Evolutionary conservation across 805 yeast species (phyloP).

Genomic region (Henningerozyma blattae): DNA sequence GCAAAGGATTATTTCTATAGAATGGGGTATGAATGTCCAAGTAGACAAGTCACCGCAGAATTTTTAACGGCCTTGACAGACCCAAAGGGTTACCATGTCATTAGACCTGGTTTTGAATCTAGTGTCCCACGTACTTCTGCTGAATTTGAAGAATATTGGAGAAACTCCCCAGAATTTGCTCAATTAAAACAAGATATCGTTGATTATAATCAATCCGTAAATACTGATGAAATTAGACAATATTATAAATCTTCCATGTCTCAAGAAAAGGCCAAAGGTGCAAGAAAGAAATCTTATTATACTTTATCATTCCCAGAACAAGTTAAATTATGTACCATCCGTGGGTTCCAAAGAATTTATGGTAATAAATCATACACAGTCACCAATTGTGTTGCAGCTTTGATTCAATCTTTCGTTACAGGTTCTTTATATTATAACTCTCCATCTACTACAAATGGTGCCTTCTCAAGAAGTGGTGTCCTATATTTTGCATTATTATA

Average conservation of each 20-base stretch:
- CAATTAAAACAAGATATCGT: slow-evolving; percentile 34
- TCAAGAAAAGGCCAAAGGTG: slow-evolving; percentile 19
- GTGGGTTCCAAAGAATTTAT: slow-evolving; percentile 42
- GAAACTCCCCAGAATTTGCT: slow-evolving; percentile 28
- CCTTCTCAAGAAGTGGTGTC: slow-evolving; percentile 54
- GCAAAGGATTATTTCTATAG: slow-evolving; percentile 41
- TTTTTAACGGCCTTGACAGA: slow-evolving; percentile 50
- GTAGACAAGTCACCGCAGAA: slow-evolving; percentile 52
- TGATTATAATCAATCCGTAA: slow-evolving; percentile 15
- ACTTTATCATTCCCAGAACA: slow-evolving; percentile 31
- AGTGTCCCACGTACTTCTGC: slow-evolving; percentile 44
- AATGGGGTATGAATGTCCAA: slow-evolving; percentile 46
- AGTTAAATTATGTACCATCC: slow-evolving; percentile 32
- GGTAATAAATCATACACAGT: slow-evolving; percentile 46
- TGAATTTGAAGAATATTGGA: slow-evolving; percentile 39
- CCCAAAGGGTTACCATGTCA: slow-evolving; percentile 32
- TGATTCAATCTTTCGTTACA: slow-evolving; percentile 44
- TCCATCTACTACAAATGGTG: slow-evolving; percentile 38
- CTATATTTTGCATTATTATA: slow-evolving; percentile 49
- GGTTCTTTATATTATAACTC: slow-evolving; percentile 53
- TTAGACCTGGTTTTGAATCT: slow-evolving; percentile 32
- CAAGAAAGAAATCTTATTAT: slow-evolving; percentile 13
- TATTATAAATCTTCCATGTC: slow-evolving; percentile 19
- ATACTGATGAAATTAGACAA: slow-evolving; percentile 26
- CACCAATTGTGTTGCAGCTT: slow-evolving; percentile 20